Percentiles rank a stretch among this genome's conserved stretches.
phyloP scores from a whole-genome alignment of 345 rosid genomes.

The Psidium friedrichsthalianum region DNA sequence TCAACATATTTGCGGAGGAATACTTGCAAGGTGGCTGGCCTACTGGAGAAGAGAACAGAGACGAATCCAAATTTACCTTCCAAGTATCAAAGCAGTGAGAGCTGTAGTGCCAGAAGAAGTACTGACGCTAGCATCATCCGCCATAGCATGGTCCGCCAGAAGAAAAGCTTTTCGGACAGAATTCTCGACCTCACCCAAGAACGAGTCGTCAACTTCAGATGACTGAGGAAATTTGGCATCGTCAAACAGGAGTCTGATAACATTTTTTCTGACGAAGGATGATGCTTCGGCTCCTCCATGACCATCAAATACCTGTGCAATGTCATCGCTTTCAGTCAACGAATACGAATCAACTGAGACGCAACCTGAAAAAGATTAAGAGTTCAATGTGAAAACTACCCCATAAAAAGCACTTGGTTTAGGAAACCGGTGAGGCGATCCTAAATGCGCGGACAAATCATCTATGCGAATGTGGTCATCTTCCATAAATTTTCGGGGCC shows the following conservation, averaged over 20 bases:
- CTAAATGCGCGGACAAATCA: constrained; percentile 36
- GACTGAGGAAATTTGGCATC: constrained; percentile 54
- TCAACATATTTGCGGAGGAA: background rate
- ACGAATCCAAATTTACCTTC: constrained; percentile 30
- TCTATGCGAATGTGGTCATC: constrained; percentile 57
- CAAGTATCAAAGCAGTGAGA: constrained; percentile 59
- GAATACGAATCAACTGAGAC: background rate
- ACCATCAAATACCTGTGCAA: constrained; percentile 67
- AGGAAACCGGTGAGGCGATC: constrained; percentile 35
- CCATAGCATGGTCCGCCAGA: constrained; percentile 61
- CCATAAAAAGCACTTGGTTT: constrained; percentile 54
- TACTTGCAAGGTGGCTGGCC: background rate
- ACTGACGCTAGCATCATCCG: constrained; percentile 42
- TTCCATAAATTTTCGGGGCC: constrained; percentile 55
- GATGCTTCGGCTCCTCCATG: constrained; percentile 90
- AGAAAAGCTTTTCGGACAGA: constrained; percentile 54
- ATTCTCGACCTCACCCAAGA: constrained; percentile 39
- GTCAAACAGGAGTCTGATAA: constrained; percentile 37
- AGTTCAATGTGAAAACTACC: constrained; percentile 17
- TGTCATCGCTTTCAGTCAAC: background rate
- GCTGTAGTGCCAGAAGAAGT: constrained; percentile 84
- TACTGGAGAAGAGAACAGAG: background rate
- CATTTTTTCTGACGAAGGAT: constrained; percentile 39
- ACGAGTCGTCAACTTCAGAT: constrained; percentile 29
- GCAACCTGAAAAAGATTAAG: background rate